phyloP scores from a whole-genome alignment of 208 protist genomes.

The Trypanosoma melophagium region DNA sequence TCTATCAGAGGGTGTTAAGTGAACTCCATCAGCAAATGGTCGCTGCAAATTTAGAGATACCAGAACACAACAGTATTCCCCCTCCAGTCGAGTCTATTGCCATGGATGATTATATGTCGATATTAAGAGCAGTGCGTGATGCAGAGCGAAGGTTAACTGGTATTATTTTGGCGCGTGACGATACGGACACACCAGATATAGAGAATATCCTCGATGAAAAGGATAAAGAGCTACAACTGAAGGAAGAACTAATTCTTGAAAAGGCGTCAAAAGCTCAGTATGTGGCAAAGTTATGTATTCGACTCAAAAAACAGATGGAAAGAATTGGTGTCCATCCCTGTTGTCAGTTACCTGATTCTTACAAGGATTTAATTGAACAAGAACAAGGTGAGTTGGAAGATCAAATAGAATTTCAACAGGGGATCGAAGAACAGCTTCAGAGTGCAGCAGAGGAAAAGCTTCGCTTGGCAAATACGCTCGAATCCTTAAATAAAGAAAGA shows the following conservation, averaged over 20 bases:
- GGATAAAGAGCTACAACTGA: constrained; percentile 64
- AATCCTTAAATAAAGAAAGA: constrained; percentile 61
- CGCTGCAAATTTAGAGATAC: constrained; percentile 21
- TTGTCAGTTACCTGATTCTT: constrained; percentile 68
- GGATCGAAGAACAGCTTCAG: constrained; percentile 56
- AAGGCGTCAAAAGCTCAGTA: constrained; percentile 78
- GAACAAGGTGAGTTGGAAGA: constrained; percentile 54
- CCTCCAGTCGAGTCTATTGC: constrained; percentile 59
- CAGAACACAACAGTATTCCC: constrained; percentile 28
- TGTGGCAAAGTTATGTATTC: constrained; percentile 59
- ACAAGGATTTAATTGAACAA: constrained; percentile 52
- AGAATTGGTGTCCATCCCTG: constrained; percentile 61
- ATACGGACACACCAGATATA: constrained; percentile 19
- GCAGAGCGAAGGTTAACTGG: constrained; percentile 47
- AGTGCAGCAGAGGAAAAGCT: constrained; percentile 64
- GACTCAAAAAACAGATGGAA: constrained; percentile 78
- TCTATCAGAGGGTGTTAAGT: constrained; percentile 41
- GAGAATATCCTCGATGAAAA: constrained; percentile 63
- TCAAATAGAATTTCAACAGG: constrained; percentile 53
- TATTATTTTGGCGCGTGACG: constrained; percentile 36
- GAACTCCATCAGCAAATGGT: constrained; percentile 42
- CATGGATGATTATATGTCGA: constrained; percentile 64
- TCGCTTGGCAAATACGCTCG: constrained; percentile 54
- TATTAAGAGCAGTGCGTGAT: constrained; percentile 61
- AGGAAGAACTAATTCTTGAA: constrained; percentile 79